Percentiles rank a stretch among this genome's conserved stretches.
These are phyloP conservation scores for Byssoonygena ceratinophila DNA, from an alignment of 2,329 filamentous ascomycete genomes.

Conservation along the genomic window DNA sequence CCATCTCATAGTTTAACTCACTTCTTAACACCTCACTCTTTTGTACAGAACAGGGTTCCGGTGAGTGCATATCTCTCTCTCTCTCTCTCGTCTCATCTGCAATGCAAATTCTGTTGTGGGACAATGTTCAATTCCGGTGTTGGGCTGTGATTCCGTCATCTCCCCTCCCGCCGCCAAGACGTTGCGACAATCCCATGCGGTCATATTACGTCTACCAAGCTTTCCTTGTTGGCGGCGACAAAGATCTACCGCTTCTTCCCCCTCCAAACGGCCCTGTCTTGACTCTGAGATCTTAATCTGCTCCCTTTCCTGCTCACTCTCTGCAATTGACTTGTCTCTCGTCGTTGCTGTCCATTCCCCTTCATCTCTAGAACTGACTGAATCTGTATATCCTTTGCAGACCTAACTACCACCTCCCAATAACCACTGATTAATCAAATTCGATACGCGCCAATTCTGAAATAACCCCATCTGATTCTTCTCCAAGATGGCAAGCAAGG, in stretches of 20 bases:
- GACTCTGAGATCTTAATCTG: background rate
- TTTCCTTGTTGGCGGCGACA: background rate
- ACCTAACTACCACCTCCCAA: too few species aligned
- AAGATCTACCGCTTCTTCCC: background rate
- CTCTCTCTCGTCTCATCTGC: background rate
- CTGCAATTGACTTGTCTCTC: background rate
- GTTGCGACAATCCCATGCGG: background rate
- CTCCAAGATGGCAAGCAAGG: conserved; percentile 59
- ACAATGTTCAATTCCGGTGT: too few species aligned
- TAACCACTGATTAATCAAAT: too few species aligned
- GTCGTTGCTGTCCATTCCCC: background rate
- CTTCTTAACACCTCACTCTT: too few species aligned
- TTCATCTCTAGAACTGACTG: too few species aligned
- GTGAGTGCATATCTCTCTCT: background rate
- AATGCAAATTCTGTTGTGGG: too few species aligned
- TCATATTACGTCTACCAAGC: background rate
- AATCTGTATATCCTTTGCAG: too few species aligned
- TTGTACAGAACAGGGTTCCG: too few species aligned
- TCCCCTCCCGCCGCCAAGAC: background rate
- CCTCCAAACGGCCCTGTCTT: too few species aligned
- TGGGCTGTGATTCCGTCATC: background rate
- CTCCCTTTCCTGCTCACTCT: background rate
- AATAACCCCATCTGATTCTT: background rate
- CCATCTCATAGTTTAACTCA: too few species aligned
- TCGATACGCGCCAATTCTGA: too few species aligned